phyloP scores from a whole-genome alignment of 2,329 filamentous ascomycete genomes.

The Cladophialophora chaetospira region DNA sequence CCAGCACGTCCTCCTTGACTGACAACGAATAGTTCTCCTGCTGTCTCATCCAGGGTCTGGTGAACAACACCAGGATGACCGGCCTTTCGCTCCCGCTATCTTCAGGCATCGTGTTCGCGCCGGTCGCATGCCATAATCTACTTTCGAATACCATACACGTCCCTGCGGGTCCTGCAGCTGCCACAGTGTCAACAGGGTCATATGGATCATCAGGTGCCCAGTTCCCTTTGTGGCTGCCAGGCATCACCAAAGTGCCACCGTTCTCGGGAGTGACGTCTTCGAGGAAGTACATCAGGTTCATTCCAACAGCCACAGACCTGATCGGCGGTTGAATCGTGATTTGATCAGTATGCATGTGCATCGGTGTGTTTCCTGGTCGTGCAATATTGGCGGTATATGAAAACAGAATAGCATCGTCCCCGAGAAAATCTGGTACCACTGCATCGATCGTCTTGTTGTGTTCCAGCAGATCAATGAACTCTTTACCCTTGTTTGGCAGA shows the following conservation, averaged over 20 bases:
- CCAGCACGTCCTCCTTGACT: slow-evolving; percentile 35
- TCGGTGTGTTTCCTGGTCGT: slow-evolving; percentile 18
- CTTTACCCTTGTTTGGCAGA: slow-evolving; percentile 20
- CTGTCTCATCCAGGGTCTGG: slow-evolving; percentile 37
- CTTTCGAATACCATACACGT: slow-evolving; percentile 24
- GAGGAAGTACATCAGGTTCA: slow-evolving; percentile 25
- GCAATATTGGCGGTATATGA: slow-evolving; percentile 23
- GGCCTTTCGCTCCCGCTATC: slow-evolving; percentile 29
- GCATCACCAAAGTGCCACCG: slow-evolving; percentile 19
- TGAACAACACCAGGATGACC: slow-evolving; percentile 38
- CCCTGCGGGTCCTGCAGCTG: slow-evolving; percentile 19
- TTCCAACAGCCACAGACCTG: slow-evolving; percentile 9
- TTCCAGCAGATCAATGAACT: slow-evolving; percentile 22
- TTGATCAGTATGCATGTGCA: slow-evolving; percentile 23
- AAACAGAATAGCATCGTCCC: slow-evolving; percentile 14
- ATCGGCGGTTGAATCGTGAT: slow-evolving; percentile 19
- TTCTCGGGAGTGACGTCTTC: slow-evolving; percentile 19
- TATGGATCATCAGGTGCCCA: slow-evolving; percentile 21
- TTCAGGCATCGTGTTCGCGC: slow-evolving; percentile 24
- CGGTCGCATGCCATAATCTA: slow-evolving; percentile 23
- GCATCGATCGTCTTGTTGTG: slow-evolving; percentile 21
- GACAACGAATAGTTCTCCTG: slow-evolving; percentile 39
- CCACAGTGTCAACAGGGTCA: slow-evolving; percentile 17
- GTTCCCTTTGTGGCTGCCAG: slow-evolving; percentile 18
- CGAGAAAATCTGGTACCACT: slow-evolving; percentile 17